These are phyloP conservation scores for Bocquillonia castaneifolia DNA, from an alignment of 441 rosid genomes.

Conservation along the genomic window DNA sequence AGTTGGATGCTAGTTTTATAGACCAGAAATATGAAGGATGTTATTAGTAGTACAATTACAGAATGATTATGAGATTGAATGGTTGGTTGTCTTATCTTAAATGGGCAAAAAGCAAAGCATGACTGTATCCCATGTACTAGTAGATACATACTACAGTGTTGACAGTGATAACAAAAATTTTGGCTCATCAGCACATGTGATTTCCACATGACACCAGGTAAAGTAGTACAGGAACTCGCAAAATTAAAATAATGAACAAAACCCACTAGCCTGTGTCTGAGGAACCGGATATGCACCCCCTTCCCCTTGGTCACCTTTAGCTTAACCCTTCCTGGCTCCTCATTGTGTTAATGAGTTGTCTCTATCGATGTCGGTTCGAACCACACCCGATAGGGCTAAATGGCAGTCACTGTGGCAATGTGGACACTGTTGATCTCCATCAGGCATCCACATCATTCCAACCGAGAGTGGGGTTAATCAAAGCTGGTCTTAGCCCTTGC, in stretches of 20 bases:
- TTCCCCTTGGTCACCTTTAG: neutral
- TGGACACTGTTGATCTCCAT: slow-evolving; percentile 20
- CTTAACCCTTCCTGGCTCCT: slow-evolving; percentile 1
- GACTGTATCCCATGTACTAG: neutral
- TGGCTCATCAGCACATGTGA: slow-evolving; percentile 13
- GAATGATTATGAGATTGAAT: neutral
- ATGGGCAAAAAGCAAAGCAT: slow-evolving; percentile 1
- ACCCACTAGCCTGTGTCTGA: slow-evolving; percentile 16
- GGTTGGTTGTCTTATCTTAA: slow-evolving; percentile 4
- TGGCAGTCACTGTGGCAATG: slow-evolving; percentile 11
- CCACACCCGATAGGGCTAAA: slow-evolving; percentile 20
- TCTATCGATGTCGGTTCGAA: slow-evolving; percentile 33
- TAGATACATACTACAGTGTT: neutral
- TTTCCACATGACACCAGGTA: slow-evolving; percentile 8
- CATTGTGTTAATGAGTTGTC: slow-evolving; percentile 24
- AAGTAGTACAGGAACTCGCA: slow-evolving; percentile 1
- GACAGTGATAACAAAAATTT: neutral
- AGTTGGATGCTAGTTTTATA: neutral
- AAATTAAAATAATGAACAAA: neutral
- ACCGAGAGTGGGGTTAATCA: slow-evolving; percentile 37
- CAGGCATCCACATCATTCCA: slow-evolving; percentile 43
- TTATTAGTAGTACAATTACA: neutral
- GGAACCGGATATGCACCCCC: slow-evolving; percentile 2
- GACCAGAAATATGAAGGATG: neutral
- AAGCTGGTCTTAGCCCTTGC: slow-evolving; percentile 41